These are phyloP conservation scores for Skeletonema costatum DNA, from an alignment of 108 stramenopile species.

Conservation along the genomic window DNA sequence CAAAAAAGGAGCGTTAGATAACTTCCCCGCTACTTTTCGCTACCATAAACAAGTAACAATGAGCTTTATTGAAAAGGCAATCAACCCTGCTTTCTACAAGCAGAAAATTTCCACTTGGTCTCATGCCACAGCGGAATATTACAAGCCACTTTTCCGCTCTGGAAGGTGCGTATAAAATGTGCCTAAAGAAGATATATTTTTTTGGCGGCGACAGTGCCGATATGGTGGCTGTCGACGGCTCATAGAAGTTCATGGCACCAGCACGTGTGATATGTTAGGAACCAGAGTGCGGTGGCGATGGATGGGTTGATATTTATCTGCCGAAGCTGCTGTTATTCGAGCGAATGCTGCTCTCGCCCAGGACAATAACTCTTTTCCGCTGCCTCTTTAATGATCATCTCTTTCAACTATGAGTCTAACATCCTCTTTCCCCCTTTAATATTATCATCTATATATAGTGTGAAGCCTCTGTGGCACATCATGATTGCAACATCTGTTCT, in stretches of 20 bases:
- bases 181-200: not conserved
- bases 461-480: conserved; percentile 65
- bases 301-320: not conserved
- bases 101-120: not conserved
- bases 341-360: too few relatives aligned
- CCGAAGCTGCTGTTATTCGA: not conserved
- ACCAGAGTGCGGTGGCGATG: not conserved
- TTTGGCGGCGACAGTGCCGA: not conserved
- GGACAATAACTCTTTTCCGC: not conserved
- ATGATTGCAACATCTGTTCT: conserved; percentile 61
- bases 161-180: conserved; percentile 46
- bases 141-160: conserved; percentile 53
- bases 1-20: too few relatives aligned
- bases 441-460: not conserved
- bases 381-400: not conserved
- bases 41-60: not conserved
- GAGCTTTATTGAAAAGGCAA: conserved; percentile 44
- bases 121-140: conserved; percentile 36
- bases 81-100: conserved; percentile 43
- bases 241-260: not conserved
- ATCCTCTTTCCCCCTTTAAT: not conserved
- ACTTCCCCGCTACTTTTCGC: too few relatives aligned
- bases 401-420: not conserved
- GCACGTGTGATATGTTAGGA: not conserved
- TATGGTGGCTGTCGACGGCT: not conserved